Evolutionary conservation across 2,329 filamentous ascomycete genomes (phyloP).

Genomic region (Lizonia empirigonia): DNA sequence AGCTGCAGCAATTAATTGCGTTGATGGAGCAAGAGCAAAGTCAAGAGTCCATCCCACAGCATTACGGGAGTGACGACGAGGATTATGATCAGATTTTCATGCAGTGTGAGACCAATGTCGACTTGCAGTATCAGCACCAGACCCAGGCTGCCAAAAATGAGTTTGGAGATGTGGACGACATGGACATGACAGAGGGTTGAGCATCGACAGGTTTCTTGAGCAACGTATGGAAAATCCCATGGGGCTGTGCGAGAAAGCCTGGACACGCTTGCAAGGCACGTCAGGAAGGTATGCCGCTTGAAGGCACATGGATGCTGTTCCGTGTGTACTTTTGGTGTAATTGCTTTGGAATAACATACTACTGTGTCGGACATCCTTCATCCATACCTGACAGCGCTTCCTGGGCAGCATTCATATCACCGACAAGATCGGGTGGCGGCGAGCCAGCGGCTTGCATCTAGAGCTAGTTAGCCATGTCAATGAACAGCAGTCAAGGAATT

Average conservation of each 20-base stretch:
- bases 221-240: not conserved
- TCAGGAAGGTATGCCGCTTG: not conserved
- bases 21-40: conserved; percentile 47
- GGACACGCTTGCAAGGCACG: not conserved
- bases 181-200: conserved; percentile 40
- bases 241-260: not conserved
- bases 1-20: conserved; percentile 53
- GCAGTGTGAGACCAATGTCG: conserved; percentile 58
- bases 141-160: conserved; percentile 11
- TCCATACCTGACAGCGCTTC: conserved; percentile 65
- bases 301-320: not conserved
- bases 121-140: conserved; percentile 50
- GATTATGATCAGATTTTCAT: conserved; percentile 69
- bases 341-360: conserved; percentile 22
- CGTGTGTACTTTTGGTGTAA: not conserved
- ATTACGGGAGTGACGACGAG: conserved; percentile 61
- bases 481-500: not conserved
- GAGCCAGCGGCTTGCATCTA: conserved; percentile 97
- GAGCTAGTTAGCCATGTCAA: conserved; percentile 8
- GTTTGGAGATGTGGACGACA: conserved; percentile 37
- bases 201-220: not conserved
- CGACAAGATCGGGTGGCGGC: conserved; percentile 87
- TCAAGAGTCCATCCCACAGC: conserved; percentile 30
- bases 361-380: conserved; percentile 68
- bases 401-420: conserved; percentile 83